Percentiles rank a stretch among this genome's conserved stretches.
These are phyloP conservation scores for Sarocladium oryzae DNA, from an alignment of 2,329 filamentous ascomycete species.

Conservation along the genomic window DNA sequence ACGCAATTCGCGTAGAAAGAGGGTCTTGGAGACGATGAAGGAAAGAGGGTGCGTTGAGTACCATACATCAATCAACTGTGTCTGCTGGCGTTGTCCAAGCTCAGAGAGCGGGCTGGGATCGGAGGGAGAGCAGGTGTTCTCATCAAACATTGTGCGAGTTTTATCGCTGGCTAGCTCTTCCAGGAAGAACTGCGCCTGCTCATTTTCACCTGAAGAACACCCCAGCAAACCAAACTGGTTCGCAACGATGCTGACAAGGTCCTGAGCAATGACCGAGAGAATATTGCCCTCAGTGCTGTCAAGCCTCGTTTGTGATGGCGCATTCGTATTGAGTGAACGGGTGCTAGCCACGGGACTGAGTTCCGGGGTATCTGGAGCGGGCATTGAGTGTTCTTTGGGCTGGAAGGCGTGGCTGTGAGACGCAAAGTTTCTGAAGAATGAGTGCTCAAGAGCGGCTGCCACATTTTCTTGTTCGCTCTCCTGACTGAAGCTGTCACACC, in stretches of 20 bases:
- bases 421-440: constrained; percentile 23
- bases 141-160: constrained; percentile 26
- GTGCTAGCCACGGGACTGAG: too few relatives aligned
- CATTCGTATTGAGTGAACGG: neutral
- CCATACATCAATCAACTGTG: constrained; percentile 34
- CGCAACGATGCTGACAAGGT: constrained; percentile 24
- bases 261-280: constrained; percentile 22
- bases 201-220: constrained; percentile 21
- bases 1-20: constrained; percentile 30
- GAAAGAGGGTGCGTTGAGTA: constrained; percentile 33
- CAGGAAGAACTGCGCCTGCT: constrained; percentile 20
- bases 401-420: constrained; percentile 9
- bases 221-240: constrained; percentile 25
- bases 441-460: constrained; percentile 22
- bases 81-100: constrained; percentile 25
- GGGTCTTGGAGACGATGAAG: constrained; percentile 33
- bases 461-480: constrained; percentile 19
- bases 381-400: neutral
- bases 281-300: constrained; percentile 20
- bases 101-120: constrained; percentile 20
- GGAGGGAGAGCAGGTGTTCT: neutral
- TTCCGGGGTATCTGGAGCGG: neutral
- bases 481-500: constrained; percentile 11
- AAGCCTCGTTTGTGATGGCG: constrained; percentile 9
- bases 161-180: constrained; percentile 22